These are phyloP conservation scores for Ophiocordyceps camponoti-rufipedis DNA, from an alignment of 2,329 filamentous ascomycete genomes.

Conservation along the genomic window DNA sequence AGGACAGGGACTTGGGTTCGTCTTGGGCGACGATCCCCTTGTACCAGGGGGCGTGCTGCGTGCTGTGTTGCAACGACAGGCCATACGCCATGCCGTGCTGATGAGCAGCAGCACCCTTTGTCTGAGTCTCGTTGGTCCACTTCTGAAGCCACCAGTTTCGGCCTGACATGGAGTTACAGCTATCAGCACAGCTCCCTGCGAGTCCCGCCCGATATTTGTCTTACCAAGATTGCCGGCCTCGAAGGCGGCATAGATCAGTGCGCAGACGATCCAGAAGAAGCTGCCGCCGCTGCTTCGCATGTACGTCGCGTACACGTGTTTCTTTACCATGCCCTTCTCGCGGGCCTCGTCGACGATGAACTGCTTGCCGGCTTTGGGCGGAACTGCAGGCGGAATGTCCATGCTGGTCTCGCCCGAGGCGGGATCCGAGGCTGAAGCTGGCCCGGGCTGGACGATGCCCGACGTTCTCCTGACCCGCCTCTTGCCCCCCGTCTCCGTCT, in stretches of 20 bases:
- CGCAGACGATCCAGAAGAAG: conserved; percentile 36
- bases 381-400: conserved; percentile 26
- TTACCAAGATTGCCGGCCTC: conserved; percentile 35
- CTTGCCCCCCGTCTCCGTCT: conserved; percentile 24
- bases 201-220: conserved; percentile 3
- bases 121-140: conserved; percentile 29
- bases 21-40: conserved; percentile 8
- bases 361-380: conserved; percentile 40
- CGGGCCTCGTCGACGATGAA: conserved; percentile 63
- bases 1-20: conserved; percentile 25
- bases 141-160: conserved; percentile 46
- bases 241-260: conserved; percentile 34
- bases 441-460: conserved; percentile 37
- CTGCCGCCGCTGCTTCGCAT: conserved; percentile 46
- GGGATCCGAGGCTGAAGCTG: conserved; percentile 22
- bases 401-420: conserved; percentile 17
- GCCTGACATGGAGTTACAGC: conserved; percentile 9
- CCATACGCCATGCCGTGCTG: conserved; percentile 22
- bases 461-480: conserved; percentile 21
- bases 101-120: conserved; percentile 4
- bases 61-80: conserved; percentile 27
- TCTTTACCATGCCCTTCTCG: conserved; percentile 51
- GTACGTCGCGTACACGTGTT: conserved; percentile 49
- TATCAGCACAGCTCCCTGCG: neutral
- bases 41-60: conserved; percentile 19